Evolutionary conservation across 2,329 filamentous ascomycete species (phyloP).

Genomic region (Apiospora pterosperma): DNA sequence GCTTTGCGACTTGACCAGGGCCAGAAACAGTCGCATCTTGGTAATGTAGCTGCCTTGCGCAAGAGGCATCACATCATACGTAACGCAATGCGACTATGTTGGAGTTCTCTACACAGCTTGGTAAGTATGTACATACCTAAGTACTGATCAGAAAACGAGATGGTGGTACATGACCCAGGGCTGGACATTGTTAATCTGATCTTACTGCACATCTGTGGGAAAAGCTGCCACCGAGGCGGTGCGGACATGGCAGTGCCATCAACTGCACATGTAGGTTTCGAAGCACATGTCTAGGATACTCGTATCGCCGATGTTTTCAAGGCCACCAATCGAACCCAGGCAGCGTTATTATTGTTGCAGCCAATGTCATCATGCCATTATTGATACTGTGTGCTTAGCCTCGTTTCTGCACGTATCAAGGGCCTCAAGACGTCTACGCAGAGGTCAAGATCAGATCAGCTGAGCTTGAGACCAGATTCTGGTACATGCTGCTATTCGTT

Average conservation of each 20-base stretch:
- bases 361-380: background rate
- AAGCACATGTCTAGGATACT: background rate
- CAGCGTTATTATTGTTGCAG: background rate
- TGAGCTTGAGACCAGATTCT: background rate
- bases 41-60: background rate
- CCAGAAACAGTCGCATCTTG: background rate
- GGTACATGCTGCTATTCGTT: background rate
- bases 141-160: too few relatives aligned
- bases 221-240: background rate
- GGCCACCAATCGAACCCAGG: background rate
- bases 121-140: too few relatives aligned
- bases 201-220: background rate
- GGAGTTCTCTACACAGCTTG: too few relatives aligned
- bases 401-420: background rate
- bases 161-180: too few relatives aligned
- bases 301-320: background rate
- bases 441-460: background rate
- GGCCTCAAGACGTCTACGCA: background rate
- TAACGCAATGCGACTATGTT: background rate
- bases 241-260: background rate
- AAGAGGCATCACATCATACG: background rate
- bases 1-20: background rate
- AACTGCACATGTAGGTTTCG: background rate
- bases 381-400: constrained; percentile 1
- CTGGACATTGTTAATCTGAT: background rate